Conservation (phyloP, 2,329 filamentous ascomycete genomes). For the Botrytis squamosa region DNA sequence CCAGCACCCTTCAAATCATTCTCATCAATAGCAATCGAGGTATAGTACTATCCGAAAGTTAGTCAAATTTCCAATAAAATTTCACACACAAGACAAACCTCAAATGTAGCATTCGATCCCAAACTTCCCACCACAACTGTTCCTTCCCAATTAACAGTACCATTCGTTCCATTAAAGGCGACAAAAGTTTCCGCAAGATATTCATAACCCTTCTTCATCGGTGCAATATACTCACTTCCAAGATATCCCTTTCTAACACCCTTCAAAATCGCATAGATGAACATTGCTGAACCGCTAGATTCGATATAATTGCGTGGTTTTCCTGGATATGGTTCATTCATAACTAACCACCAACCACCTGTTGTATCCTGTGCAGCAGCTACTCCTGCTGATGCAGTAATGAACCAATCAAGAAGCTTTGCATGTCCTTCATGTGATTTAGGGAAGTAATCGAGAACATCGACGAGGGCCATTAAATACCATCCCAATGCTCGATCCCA, state of each 20-base stretch:
- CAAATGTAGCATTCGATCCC: constrained; percentile 28
- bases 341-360: constrained; percentile 18
- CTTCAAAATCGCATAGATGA: constrained; percentile 14
- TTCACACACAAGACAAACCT: constrained; percentile 24
- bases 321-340: constrained; percentile 18
- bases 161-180: constrained; percentile 19
- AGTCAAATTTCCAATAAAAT: neutral
- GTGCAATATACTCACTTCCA: constrained; percentile 22
- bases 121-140: constrained; percentile 32
- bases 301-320: constrained; percentile 17
- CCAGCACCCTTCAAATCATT: constrained; percentile 34
- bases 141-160: constrained; percentile 31
- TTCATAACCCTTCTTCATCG: constrained; percentile 28
- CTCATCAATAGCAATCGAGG: constrained; percentile 24
- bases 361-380: constrained; percentile 6
- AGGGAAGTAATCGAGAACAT: constrained; percentile 39
- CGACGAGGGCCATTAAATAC: constrained; percentile 43
- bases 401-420: neutral
- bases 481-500: constrained; percentile 44
- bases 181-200: constrained; percentile 30
- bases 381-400: constrained; percentile 11
- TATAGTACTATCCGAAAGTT: constrained; percentile 29
- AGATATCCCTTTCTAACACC: constrained; percentile 15
- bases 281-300: constrained; percentile 13
- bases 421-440: constrained; percentile 23